Base-by-base conservation (phyloP, 352 stramenopile species). In the Hyaloperonospora arabidopsidis region DNA sequence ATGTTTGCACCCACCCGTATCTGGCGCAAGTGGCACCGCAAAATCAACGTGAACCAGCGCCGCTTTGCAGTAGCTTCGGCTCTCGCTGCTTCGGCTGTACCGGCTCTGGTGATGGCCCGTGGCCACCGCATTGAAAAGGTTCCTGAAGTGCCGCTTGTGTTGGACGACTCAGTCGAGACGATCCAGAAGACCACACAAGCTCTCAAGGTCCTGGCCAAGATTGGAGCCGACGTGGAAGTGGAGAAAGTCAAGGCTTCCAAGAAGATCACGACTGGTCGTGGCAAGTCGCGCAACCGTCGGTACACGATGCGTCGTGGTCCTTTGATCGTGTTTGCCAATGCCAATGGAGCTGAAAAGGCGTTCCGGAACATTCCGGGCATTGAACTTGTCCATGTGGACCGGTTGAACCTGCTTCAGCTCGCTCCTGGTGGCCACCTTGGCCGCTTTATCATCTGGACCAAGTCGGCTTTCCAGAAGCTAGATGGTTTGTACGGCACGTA, bases 1-100 rank as follows among this genome's bases (percentile, higher is more conserved):
- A 99, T 99, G 96, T 99, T 98, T 74, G 93, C 93, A 23, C 97
- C 97, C 49, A 99, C 96, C 69, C 98, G 98, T 71, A 98, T 97
- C 59, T 99, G 96, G 96, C 86, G 97, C 71, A 97, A 97, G 78
- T 99, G 97, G 97, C 95, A 98, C 84, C 84, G 92, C 64, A 98
- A 98, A 78, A 96, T 99, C 68, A 99, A 98, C 73, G 79, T 97
- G 60, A 98, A 97, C 79, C 95, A 99, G 81, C 95, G 95, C 67
- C 85, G 95, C 58, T 99, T 98, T 71, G 97, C 97, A 49, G 85
- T 98, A 38, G 93, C 93, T 7, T 99, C 97, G 49, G 95, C 96
- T 54, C 77, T 99, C 21, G 97, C 97, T 61, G 97, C 97, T 34
- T 97, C 95, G 51, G 97, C 96, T 25, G 80, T 99, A 14, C 96